Evolutionary conservation across 208 protist species (phyloP), one percentile per base, ranked within the genome.

Genomic region (Wallacemonas collosoma): DNA sequence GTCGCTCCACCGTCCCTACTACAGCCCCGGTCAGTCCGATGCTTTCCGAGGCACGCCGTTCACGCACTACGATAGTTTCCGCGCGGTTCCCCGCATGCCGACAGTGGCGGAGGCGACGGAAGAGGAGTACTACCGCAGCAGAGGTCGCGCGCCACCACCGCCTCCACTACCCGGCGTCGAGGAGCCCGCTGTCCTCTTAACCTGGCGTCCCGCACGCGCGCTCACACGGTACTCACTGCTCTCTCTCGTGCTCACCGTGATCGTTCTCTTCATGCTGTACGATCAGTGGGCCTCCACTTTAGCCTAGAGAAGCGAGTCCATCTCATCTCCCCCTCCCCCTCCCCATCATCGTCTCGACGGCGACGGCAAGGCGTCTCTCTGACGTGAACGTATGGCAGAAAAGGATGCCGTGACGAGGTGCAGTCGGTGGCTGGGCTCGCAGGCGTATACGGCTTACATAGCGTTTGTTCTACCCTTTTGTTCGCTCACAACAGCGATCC

Each of bases 201-300:
- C 63, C 60, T 88, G 82, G 82, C 72, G 76, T n/a, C 78, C 82
- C 11, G 71, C 76, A n/a, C 78, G 69, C 73, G 79, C 69, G 79
- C 84, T 82, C 17, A 48, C 62, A 8, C 82, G 71, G 15, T 85
- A 88, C 76, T 74, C 76, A 6, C 57, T 73, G 2, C 47, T 84
- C 14, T 82, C 79, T 11, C 17, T 68, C 38, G 47, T 81, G 17
- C 39, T 80, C 2, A 7, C 70, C 15, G 12, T 56, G 4, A 40
- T 69, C 44, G 50, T 80, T 26, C 41, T 67, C 41, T 14, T 67
- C n/a, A 67, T 36, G n/a, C 38, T 62, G 56, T 62, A 62, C 56
- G 56, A 62, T 41, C 38, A 43, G 9, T 56, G 51, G 51, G 51
- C 51, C 6, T 26, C 8, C 8, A 26, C 51, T n/a, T 9, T 6